A percentile compares a stretch with the other conserved stretches of the same genome.
Conservation (phyloP, 768 basidiomycete genomes). For the Royoungia palumana region DNA sequence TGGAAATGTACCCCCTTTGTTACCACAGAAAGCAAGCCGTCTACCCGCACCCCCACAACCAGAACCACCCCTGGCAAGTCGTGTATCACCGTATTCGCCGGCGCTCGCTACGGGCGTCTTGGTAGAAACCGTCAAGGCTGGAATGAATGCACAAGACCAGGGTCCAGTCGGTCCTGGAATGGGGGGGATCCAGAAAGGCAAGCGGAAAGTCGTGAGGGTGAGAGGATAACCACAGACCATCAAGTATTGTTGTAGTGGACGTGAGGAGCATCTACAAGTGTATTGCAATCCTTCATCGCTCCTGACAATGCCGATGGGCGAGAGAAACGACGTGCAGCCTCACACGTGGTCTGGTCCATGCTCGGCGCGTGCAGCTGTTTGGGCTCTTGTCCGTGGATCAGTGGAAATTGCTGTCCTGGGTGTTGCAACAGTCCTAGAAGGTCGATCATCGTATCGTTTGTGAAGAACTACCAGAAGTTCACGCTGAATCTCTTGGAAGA, state of each 20-base stretch:
- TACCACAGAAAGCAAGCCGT: conserved; percentile 33
- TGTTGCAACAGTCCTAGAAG: too few species aligned
- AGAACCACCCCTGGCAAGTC: conserved; percentile 63
- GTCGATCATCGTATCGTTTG: too few species aligned
- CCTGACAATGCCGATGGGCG: background rate
- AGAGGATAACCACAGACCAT: conserved; percentile 40
- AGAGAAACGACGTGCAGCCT: background rate
- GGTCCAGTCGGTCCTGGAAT: conserved; percentile 35
- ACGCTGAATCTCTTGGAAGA: too few species aligned
- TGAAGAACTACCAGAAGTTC: too few species aligned
- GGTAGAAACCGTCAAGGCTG: conserved; percentile 81
- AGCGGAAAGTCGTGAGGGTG: conserved; percentile 76
- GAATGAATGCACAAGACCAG: conserved; percentile 66
- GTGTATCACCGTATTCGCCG: conserved; percentile 80
- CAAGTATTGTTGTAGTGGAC: conserved; percentile 1
- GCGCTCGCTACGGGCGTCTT: conserved; percentile 73
- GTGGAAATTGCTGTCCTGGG: too few species aligned
- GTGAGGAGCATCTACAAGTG: conserved; percentile 18
- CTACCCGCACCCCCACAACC: conserved; percentile 77
- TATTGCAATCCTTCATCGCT: conserved; percentile 13
- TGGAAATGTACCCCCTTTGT: conserved; percentile 26
- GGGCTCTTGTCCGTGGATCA: too few species aligned
- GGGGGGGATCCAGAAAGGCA: conserved; percentile 56
- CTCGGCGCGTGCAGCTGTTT: too few species aligned
- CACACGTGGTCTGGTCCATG: background rate